Evolutionary conservation across 2,329 filamentous ascomycete genomes (phyloP).

Genomic region (Cladosporium oxysporum): DNA sequence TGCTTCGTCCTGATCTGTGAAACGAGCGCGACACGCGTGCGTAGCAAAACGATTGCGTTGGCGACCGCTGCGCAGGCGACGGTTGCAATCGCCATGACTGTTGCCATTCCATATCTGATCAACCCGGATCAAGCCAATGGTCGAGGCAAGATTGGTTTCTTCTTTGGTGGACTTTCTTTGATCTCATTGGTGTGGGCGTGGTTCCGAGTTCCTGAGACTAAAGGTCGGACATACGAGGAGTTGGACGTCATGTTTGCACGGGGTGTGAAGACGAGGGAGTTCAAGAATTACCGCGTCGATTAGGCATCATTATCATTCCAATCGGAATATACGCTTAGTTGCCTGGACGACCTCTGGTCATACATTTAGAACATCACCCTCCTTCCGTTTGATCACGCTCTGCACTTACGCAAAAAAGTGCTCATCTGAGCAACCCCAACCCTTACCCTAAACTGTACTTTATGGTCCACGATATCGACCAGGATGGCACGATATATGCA

Average conservation of each 20-base stretch:
- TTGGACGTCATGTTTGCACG: slow-evolving; percentile 46
- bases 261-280: slow-evolving; percentile 39
- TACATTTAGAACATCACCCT: not conserved
- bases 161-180: slow-evolving; percentile 41
- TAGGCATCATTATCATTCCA: not conserved
- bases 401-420: not conserved
- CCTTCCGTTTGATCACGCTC: not conserved
- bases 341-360: not conserved
- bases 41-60: slow-evolving; percentile 42
- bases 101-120: slow-evolving; percentile 45
- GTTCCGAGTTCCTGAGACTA: slow-evolving; percentile 44
- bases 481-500: not conserved
- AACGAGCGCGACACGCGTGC: slow-evolving; percentile 41
- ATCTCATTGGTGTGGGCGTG: slow-evolving; percentile 41
- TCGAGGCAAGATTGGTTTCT: slow-evolving; percentile 46
- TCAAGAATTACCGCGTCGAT: slow-evolving; percentile 34
- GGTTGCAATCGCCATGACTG: slow-evolving; percentile 43
- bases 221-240: slow-evolving; percentile 45
- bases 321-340: not conserved
- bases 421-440: not conserved
- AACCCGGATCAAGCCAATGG: slow-evolving; percentile 45
- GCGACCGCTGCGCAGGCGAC: slow-evolving; percentile 44
- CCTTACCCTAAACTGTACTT: not conserved
- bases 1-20: slow-evolving; percentile 44
- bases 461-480: not conserved